phyloP scores from a whole-genome alignment of 2,329 filamentous ascomycete genomes.

The Triangularia verruculosa region DNA sequence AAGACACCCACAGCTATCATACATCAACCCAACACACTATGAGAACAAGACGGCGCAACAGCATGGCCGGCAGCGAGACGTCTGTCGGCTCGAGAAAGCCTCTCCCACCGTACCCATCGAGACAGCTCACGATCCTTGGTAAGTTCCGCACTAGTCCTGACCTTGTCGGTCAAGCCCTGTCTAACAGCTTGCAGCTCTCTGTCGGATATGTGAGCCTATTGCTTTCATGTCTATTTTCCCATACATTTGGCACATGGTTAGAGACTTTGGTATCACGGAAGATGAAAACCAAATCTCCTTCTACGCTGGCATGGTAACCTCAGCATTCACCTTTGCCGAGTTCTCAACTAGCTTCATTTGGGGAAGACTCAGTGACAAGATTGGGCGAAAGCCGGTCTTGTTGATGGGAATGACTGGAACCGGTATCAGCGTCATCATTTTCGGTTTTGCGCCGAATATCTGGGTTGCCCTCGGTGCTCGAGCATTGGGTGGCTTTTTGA shows the following conservation, averaged over 20 bases:
- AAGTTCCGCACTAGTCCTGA: constrained; percentile 26
- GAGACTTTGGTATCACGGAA: constrained; percentile 81
- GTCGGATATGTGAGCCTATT: constrained; percentile 96
- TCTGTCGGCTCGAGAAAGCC: constrained; percentile 24
- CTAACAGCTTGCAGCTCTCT: constrained; percentile 57
- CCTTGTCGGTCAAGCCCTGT: background rate
- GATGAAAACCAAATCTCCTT: constrained; percentile 79
- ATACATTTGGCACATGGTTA: constrained; percentile 97
- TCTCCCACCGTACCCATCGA: constrained; percentile 38
- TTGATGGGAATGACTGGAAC: constrained; percentile 88
- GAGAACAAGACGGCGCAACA: constrained; percentile 20
- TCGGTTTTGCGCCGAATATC: constrained; percentile 84
- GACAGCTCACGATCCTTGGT: constrained; percentile 54
- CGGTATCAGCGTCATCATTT: constrained; percentile 85
- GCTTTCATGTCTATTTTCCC: constrained; percentile 99
- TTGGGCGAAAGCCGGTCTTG: constrained; percentile 90
- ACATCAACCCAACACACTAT: constrained; percentile 8
- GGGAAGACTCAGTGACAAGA: constrained; percentile 86
- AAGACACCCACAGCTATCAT: background rate
- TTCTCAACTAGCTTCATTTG: constrained; percentile 90
- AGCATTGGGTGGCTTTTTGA: constrained; percentile 84
- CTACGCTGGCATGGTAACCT: constrained; percentile 94
- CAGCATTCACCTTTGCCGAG: constrained; percentile 92
- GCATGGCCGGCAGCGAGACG: constrained; percentile 13
- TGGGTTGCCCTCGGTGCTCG: constrained; percentile 81